A percentile compares a stretch with the other conserved stretches of the same genome.
Evolutionary conservation across 768 basidiomycete genomes (phyloP).

Genomic region (Tephrocybe sp.): DNA sequence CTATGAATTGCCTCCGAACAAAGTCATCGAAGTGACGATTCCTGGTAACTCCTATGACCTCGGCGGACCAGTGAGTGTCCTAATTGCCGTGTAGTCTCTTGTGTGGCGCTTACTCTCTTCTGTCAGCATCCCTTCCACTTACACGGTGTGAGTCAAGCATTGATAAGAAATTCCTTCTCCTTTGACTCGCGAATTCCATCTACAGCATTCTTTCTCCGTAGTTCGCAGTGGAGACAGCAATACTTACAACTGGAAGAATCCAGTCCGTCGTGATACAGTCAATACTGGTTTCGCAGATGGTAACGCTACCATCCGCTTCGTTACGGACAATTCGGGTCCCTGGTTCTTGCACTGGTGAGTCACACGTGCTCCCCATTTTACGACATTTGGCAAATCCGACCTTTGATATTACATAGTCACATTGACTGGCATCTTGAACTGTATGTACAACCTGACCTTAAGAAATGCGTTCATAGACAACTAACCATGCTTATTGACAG

Average conservation of each 20-base stretch:
- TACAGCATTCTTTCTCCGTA: slow-evolving; percentile 29
- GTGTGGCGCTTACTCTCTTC: background rate
- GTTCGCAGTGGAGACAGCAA: slow-evolving; percentile 30
- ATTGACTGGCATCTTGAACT: slow-evolving; percentile 38
- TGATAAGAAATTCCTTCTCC: background rate
- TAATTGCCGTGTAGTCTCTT: background rate
- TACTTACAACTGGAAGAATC: slow-evolving; percentile 22
- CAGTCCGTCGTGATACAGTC: slow-evolving; percentile 50
- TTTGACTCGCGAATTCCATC: background rate
- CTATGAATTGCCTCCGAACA: slow-evolving; percentile 40
- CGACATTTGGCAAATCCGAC: too few species aligned
- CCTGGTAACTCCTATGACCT: slow-evolving; percentile 25
- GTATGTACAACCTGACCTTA: slow-evolving; percentile 21
- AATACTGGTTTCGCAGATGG: slow-evolving; percentile 26
- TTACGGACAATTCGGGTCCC: slow-evolving; percentile 12
- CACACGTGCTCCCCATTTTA: background rate
- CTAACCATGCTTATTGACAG: background rate
- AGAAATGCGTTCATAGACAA: background rate
- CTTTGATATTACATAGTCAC: slow-evolving; percentile 18
- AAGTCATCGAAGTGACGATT: slow-evolving; percentile 45
- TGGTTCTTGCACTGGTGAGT: slow-evolving; percentile 24
- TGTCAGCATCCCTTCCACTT: slow-evolving; percentile 15
- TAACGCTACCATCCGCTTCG: slow-evolving; percentile 32
- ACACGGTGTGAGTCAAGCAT: slow-evolving; percentile 6
- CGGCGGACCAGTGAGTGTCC: slow-evolving; percentile 27